A percentile compares a stretch with the other conserved stretches of the same genome.
phyloP scores from a whole-genome alignment of 805 yeast species.

The Sungouiella thailandica region DNA sequence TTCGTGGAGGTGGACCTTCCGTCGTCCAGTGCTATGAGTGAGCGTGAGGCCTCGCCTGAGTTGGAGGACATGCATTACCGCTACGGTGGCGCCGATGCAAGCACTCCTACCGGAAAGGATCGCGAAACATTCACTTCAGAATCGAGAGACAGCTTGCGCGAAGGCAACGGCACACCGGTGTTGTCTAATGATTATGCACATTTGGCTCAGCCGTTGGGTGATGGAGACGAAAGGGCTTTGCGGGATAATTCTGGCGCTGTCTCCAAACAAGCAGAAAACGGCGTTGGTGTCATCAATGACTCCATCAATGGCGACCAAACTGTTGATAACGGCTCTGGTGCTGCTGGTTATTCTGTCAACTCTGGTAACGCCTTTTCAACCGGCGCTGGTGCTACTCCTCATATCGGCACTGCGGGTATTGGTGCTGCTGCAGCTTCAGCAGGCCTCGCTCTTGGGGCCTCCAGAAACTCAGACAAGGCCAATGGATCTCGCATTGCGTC shows the following conservation, averaged over 20 bases:
- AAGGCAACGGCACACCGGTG: constrained; percentile 1
- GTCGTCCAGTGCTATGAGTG: constrained; percentile 19
- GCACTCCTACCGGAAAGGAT: background rate
- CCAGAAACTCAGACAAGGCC: no score
- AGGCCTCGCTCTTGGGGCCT: no score
- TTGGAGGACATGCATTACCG: constrained; percentile 3
- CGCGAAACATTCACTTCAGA: no score
- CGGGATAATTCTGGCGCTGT: background rate
- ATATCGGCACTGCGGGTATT: background rate
- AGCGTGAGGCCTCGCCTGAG: constrained; percentile 4
- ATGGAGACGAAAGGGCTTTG: no score
- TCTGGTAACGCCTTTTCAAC: background rate
- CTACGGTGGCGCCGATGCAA: constrained; percentile 1
- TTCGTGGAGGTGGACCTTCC: constrained; percentile 29
- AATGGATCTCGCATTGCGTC: constrained; percentile 2
- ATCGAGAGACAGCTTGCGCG: background rate
- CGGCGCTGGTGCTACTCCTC: constrained; percentile 1
- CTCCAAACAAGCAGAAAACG: background rate
- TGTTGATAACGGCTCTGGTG: no score
- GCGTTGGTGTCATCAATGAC: no score
- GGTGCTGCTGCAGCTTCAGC: background rate
- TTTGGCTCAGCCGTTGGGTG: background rate
- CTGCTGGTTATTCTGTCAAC: background rate
- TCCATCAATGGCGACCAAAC: no score
- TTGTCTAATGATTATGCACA: constrained; percentile 2